Evolutionary conservation across 2,329 filamentous ascomycete genomes (phyloP), one percentile per base, ranked within the genome.

Genomic region (Aspergillus fumigatiaffinis): DNA sequence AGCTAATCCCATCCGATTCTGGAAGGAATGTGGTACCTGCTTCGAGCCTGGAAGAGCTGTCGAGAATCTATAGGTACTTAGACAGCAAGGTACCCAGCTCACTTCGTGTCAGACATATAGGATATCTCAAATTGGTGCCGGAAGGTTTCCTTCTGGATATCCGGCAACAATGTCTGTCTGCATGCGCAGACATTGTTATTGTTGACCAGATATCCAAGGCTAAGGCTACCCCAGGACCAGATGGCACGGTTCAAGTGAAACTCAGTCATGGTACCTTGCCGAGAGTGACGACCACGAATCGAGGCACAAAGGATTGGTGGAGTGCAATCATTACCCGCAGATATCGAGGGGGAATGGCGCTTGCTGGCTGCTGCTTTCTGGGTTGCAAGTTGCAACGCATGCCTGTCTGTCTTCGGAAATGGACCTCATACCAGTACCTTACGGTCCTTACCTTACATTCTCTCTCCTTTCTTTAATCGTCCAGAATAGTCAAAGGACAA

Each of bases 171-270:
- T 38, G 6, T 38, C 32, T 17, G 32, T 38, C 17, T 17, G 32
- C 32, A 38, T n/a, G 0, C 14, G 32, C 32, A 17, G 14, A 17
- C 14, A n/a, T 38, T 38, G 32, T 38, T 38, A 38, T 17, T 38
- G 32, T 38, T 38, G 32, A 38, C 14, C 5, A 17, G 32, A 38
- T 38, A 8, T 38, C 14, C 32, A 38, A 38, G 32, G 14, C 4
- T 47, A 14, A 23, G n/a, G 42, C 21, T 20, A 4, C 42, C 38
- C 23, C 20, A 29, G 47, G 29, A 46, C 41, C 47, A 56, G 52
- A 53, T 64, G 52, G 60, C 63, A 65, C 61, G 58, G 60, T 61
- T 61, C 60, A 60, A 55, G 59, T 55, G 61, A 60, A 61, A 14
- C 2, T 17, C 17, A 59, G 55, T 51, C 42, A 46, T 46, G 42